These are phyloP conservation scores for Saitoella complicata DNA, from an alignment of 805 yeast species.

Conservation along the genomic window DNA sequence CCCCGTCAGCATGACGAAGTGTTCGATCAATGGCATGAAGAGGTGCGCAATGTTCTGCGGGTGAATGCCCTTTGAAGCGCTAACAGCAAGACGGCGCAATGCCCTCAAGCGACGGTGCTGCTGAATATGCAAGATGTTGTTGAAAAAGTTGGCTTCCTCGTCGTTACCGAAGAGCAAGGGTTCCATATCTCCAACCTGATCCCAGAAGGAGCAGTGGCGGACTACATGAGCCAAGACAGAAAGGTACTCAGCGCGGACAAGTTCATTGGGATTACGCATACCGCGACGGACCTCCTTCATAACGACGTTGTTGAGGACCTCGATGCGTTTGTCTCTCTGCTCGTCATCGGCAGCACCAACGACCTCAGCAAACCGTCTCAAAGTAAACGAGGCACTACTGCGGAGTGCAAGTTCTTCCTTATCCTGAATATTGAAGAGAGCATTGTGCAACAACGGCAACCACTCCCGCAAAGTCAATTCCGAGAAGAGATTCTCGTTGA, in stretches of 20 bases:
- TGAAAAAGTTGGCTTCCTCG: slow-evolving; percentile 69
- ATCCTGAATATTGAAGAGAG: slow-evolving; percentile 58
- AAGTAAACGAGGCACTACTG: slow-evolving; percentile 50
- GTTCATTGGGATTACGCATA: slow-evolving; percentile 41
- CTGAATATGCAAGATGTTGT: slow-evolving; percentile 69
- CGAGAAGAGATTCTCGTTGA: slow-evolving; percentile 40
- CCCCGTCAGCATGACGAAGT: slow-evolving; percentile 39
- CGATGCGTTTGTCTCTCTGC: not conserved
- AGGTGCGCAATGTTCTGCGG: slow-evolving; percentile 57
- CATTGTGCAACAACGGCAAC: slow-evolving; percentile 58
- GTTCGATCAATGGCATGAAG: slow-evolving; percentile 71
- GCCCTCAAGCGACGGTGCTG: slow-evolving; percentile 76
- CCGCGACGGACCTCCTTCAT: slow-evolving; percentile 58
- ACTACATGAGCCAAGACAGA: slow-evolving; percentile 50
- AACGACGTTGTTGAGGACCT: slow-evolving; percentile 14
- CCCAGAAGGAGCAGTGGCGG: slow-evolving; percentile 24
- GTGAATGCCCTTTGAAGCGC: slow-evolving; percentile 28
- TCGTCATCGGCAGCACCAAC: not conserved
- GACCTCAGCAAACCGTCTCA: slow-evolving; percentile 47
- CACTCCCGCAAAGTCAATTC: slow-evolving; percentile 43
- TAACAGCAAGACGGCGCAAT: slow-evolving; percentile 41
- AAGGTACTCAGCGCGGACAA: slow-evolving; percentile 56
- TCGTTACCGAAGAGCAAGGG: slow-evolving; percentile 47
- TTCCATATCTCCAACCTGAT: slow-evolving; percentile 50
- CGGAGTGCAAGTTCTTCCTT: slow-evolving; percentile 67